A percentile compares a stretch with the other conserved stretches of the same genome.
Conservation (phyloP, 2,329 filamentous ascomycete genomes). For the Cytospora paraplurivora region DNA sequence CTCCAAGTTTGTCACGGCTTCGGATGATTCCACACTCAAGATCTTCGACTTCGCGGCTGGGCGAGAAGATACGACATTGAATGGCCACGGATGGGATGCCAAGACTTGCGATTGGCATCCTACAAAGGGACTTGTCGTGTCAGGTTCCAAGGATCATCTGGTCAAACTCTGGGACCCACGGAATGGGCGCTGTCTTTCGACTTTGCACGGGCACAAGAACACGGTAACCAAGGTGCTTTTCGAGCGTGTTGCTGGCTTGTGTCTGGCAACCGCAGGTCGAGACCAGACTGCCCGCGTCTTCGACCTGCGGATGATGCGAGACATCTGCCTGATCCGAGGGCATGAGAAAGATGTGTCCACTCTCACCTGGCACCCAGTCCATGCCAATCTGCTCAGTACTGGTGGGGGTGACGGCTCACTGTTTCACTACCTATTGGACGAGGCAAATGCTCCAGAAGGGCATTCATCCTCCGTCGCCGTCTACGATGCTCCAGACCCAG, state of each 20-base stretch:
- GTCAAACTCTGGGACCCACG: slow-evolving; percentile 99
- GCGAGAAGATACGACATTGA: slow-evolving; percentile 77
- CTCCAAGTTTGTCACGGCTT: slow-evolving; percentile 93
- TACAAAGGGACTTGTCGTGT: slow-evolving; percentile 88
- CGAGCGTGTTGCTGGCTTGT: slow-evolving; percentile 78
- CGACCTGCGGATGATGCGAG: slow-evolving; percentile 96
- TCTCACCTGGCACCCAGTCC: slow-evolving; percentile 89
- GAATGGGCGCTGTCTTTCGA: slow-evolving; percentile 85
- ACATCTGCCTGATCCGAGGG: slow-evolving; percentile 88
- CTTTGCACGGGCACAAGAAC: slow-evolving; percentile 95
- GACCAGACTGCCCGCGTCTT: slow-evolving; percentile 94
- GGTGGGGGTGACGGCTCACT: slow-evolving; percentile 88
- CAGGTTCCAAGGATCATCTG: slow-evolving; percentile 94
- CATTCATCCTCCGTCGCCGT: slow-evolving; percentile 73
- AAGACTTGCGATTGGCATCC: slow-evolving; percentile 98
- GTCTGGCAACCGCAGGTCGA: slow-evolving; percentile 88
- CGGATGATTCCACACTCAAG: slow-evolving; percentile 89
- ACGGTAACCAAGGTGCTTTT: slow-evolving; percentile 93
- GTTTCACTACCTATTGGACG: slow-evolving; percentile 93
- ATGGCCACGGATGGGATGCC: slow-evolving; percentile 97
- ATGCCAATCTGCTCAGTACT: slow-evolving; percentile 84
- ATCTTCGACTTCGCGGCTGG: slow-evolving; percentile 95
- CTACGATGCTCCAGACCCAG: slow-evolving; percentile 81
- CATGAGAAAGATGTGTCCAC: slow-evolving; percentile 97
- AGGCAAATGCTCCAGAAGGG: slow-evolving; percentile 81